These are phyloP conservation scores for Phytophthora colocasiae DNA, from an alignment of 352 stramenopile species.

Conservation along the genomic window DNA sequence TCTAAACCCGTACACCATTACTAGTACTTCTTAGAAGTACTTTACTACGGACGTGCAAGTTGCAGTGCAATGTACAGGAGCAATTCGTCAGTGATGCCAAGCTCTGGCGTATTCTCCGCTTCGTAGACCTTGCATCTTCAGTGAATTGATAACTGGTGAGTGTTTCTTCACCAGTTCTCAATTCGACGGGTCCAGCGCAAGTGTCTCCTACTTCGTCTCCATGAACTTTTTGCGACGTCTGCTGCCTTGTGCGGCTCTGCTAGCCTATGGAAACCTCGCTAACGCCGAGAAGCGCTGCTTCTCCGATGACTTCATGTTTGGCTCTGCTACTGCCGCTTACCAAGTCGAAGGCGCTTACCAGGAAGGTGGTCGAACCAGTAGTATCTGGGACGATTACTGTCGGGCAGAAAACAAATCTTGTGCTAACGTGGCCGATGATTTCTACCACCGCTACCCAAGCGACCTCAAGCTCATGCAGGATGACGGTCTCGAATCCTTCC, in stretches of 20 bases:
- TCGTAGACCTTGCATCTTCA: neutral
- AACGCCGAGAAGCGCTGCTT: conserved; percentile 37
- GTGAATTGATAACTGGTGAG: no score
- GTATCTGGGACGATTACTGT: conserved; percentile 94
- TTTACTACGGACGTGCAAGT: neutral
- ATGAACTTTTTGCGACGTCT: neutral
- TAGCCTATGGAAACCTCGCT: no score
- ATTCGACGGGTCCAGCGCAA: neutral
- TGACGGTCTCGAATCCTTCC: conserved; percentile 88
- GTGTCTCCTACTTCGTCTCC: neutral
- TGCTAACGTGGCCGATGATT: conserved; percentile 91
- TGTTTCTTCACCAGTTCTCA: neutral
- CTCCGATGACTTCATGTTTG: conserved; percentile 71
- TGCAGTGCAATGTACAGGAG: no score
- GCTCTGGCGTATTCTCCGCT: neutral
- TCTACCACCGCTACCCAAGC: conserved; percentile 90
- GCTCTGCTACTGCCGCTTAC: conserved; percentile 83
- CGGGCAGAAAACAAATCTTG: conserved; percentile 68
- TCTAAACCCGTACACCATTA: neutral
- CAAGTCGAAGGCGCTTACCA: conserved; percentile 91
- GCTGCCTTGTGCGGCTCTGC: neutral
- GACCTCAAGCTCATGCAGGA: conserved; percentile 93
- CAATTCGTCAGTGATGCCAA: no score
- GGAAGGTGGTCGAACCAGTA: conserved; percentile 72
- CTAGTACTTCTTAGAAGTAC: no score